Evolutionary conservation across 345 rosid species (phyloP).

Genomic region (Syzygium aqueum): DNA sequence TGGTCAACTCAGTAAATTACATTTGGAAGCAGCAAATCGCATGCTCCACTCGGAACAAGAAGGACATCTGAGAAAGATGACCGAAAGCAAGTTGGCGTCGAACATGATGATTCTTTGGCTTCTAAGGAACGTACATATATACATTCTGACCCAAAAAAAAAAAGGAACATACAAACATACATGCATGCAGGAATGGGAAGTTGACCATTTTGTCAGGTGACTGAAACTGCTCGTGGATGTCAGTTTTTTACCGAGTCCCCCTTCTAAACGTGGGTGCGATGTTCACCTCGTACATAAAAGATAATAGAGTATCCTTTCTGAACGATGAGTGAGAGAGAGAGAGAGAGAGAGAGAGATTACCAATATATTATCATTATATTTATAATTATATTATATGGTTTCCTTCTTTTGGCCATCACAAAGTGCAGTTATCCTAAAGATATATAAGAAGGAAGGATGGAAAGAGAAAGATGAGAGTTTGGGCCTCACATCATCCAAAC

Average conservation of each 20-base stretch:
- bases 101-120: no score
- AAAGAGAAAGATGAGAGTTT: not conserved
- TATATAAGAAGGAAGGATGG: not conserved
- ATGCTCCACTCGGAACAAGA: not conserved
- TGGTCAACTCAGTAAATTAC: not conserved
- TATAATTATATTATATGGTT: not conserved
- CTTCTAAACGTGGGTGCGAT: not conserved
- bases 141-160: no score
- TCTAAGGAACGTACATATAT: no score
- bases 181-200: not conserved
- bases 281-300: no score
- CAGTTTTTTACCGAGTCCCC: not conserved
- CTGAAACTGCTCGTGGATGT: not conserved
- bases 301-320: no score
- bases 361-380: not conserved
- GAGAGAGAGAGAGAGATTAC: not conserved
- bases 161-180: no score
- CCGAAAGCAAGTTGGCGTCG: no score
- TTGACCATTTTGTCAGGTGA: not conserved
- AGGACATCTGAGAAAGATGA: not conserved
- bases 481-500: not conserved
- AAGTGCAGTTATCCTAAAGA: not conserved
- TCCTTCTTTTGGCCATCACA: not conserved
- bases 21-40: not conserved
- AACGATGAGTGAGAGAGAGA: not conserved